Conservation (phyloP, 495 filamentous ascomycete species). For the Trichoderma gamsii region DNA sequence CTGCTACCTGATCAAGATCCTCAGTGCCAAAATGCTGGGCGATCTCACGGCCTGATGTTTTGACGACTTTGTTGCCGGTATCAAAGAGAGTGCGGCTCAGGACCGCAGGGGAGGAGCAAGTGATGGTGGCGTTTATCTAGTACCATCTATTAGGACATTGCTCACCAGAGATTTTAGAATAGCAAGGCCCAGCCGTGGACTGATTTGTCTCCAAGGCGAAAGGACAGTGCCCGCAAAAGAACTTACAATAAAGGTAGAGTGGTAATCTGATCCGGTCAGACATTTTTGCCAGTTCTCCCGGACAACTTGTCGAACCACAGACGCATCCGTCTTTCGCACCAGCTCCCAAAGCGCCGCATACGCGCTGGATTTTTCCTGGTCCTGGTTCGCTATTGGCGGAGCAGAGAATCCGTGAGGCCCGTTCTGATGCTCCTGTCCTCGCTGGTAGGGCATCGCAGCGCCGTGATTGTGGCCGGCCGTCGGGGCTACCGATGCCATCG, state of each 20-base stretch:
- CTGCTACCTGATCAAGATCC: constrained; percentile 37
- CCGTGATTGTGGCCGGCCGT: too few species aligned
- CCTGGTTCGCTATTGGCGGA: neutral
- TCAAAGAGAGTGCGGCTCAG: constrained; percentile 38
- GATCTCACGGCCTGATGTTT: constrained; percentile 36
- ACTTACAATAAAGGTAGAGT: constrained; percentile 46
- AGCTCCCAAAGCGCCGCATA: neutral
- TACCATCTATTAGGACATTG: neutral
- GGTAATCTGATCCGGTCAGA: constrained; percentile 46
- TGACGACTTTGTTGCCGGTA: constrained; percentile 41
- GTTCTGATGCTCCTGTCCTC: neutral
- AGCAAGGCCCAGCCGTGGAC: neutral
- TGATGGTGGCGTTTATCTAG: constrained; percentile 43
- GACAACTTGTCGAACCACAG: constrained; percentile 39
- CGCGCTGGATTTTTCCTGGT: neutral
- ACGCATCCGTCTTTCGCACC: constrained; percentile 32
- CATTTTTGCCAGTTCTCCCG: constrained; percentile 46
- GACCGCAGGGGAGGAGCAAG: constrained; percentile 32
- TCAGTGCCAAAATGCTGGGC: constrained; percentile 28
- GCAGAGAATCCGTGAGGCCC: neutral
- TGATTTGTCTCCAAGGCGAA: too few species aligned
- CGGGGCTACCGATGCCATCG: neutral
- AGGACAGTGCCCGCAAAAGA: neutral
- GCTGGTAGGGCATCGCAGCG: neutral
- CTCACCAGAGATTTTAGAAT: neutral